phyloP scores from a whole-genome alignment of 352 stramenopile genomes.

The Phytophthora syringae region DNA sequence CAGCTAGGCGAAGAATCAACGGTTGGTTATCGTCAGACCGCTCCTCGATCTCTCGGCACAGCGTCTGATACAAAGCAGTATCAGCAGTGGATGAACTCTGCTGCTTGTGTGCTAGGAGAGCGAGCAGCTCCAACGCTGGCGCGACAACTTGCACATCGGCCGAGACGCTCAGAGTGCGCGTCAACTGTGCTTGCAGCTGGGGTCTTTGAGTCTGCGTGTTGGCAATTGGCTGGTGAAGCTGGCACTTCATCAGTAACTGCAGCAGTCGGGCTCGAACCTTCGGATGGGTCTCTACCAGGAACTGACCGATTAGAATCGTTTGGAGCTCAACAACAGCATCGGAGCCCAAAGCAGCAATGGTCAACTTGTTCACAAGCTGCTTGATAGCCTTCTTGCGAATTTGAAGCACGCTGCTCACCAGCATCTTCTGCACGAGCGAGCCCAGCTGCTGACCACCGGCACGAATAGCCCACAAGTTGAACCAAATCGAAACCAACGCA shows the following conservation, averaged over 20 bases:
- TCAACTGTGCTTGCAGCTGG: slow-evolving; percentile 32
- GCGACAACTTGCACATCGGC: slow-evolving; percentile 61
- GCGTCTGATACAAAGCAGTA: slow-evolving; percentile 27
- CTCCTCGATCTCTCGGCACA: slow-evolving; percentile 54
- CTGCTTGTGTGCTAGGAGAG: slow-evolving; percentile 40
- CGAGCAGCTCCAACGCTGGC: slow-evolving; percentile 66
- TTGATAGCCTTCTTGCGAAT: slow-evolving; percentile 70
- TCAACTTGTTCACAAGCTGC: slow-evolving; percentile 46
- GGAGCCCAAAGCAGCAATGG: slow-evolving; percentile 8
- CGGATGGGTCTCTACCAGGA: slow-evolving; percentile 71
- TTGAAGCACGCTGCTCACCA: slow-evolving; percentile 57
- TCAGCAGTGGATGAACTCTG: slow-evolving; percentile 14
- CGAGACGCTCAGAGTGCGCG: slow-evolving; percentile 42
- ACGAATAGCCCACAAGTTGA: slow-evolving; percentile 34
- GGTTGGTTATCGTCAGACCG: slow-evolving; percentile 61
- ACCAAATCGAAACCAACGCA: slow-evolving; percentile 57
- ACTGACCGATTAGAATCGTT: slow-evolving; percentile 47
- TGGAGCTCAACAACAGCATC: slow-evolving; percentile 38
- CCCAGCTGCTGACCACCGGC: slow-evolving; percentile 13
- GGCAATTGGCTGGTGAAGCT: slow-evolving; percentile 27
- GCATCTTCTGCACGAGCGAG: slow-evolving; percentile 38
- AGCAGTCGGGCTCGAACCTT: slow-evolving; percentile 65
- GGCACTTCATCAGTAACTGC: slow-evolving; percentile 52
- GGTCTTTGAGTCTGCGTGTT: slow-evolving; percentile 12
- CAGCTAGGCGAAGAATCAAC: slow-evolving; percentile 62